phyloP scores from a whole-genome alignment of 2,329 filamentous ascomycete genomes.

The Chrysoporthe puriensis region DNA sequence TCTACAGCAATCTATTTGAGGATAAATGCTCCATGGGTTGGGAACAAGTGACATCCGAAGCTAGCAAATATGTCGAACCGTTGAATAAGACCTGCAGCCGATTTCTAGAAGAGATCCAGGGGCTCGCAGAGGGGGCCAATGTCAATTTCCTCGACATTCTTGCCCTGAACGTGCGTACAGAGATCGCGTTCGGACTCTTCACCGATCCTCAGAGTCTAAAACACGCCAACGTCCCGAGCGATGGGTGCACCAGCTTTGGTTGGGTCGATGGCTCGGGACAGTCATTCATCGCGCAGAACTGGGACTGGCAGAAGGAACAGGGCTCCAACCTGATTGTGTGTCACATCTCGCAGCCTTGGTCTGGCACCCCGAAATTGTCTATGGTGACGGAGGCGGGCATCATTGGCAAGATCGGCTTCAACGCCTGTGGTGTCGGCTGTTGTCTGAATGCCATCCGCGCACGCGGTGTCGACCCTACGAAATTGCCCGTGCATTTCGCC shows the following conservation, averaged over 20 bases:
- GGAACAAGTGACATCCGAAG: slow-evolving; percentile 19
- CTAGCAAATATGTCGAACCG: slow-evolving; percentile 13
- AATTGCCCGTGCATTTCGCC: slow-evolving; percentile 64
- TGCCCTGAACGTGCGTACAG: slow-evolving; percentile 29
- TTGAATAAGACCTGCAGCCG: slow-evolving; percentile 16
- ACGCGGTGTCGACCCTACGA: slow-evolving; percentile 53
- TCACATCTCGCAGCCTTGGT: slow-evolving; percentile 33
- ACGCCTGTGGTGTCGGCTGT: slow-evolving; percentile 59
- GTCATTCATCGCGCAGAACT: slow-evolving; percentile 27
- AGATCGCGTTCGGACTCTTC: slow-evolving; percentile 28
- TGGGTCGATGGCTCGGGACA: background rate
- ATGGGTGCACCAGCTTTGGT: slow-evolving; percentile 28
- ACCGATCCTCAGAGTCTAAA: background rate
- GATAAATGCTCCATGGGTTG: slow-evolving; percentile 24
- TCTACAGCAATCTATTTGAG: slow-evolving; percentile 24
- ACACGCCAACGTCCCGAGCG: slow-evolving; percentile 20
- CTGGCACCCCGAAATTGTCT: slow-evolving; percentile 15
- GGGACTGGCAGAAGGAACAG: slow-evolving; percentile 28
- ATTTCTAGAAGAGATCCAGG: slow-evolving; percentile 26
- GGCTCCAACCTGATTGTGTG: slow-evolving; percentile 31
- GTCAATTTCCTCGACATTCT: slow-evolving; percentile 25
- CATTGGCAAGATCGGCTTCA: slow-evolving; percentile 69
- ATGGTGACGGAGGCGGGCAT: slow-evolving; percentile 58
- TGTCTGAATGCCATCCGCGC: slow-evolving; percentile 66
- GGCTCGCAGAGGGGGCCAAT: slow-evolving; percentile 23